Evolutionary conservation across 306 rosid species (phyloP).

Genomic region (Betula pendula): DNA sequence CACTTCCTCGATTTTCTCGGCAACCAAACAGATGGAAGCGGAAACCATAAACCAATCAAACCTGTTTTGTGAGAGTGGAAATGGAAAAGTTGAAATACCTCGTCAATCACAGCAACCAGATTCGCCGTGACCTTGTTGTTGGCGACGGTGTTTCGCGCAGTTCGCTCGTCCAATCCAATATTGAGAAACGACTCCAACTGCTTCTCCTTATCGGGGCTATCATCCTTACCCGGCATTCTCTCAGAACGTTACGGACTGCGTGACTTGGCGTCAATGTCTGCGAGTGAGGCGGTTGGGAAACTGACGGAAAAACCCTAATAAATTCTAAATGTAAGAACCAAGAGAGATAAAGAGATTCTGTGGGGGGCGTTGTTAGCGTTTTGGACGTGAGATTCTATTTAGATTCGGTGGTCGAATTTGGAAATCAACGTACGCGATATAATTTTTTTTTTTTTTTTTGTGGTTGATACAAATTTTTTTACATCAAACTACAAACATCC

Average conservation of each 20-base stretch:
- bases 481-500: no score
- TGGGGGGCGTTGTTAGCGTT: background rate
- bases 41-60: background rate
- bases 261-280: no score
- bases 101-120: slow-evolving; percentile 76
- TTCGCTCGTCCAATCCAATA: slow-evolving; percentile 81
- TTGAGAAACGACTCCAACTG: slow-evolving; percentile 62
- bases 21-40: slow-evolving; percentile 8
- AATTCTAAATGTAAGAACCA: background rate
- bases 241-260: background rate
- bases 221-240: slow-evolving; percentile 61
- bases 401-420: no score
- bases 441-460: no score
- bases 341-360: background rate
- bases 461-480: no score
- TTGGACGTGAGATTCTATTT: background rate
- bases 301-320: background rate
- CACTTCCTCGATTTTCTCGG: background rate
- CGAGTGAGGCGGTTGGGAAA: background rate
- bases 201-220: slow-evolving; percentile 66
- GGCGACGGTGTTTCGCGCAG: slow-evolving; percentile 86
- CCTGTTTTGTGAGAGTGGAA: background rate
- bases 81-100: slow-evolving; percentile 39
- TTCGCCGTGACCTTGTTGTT: slow-evolving; percentile 80
- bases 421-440: no score